These are phyloP conservation scores for Suhomyces choctaworum DNA, from an alignment of 1,139 yeast genomes.

Conservation along the genomic window DNA sequence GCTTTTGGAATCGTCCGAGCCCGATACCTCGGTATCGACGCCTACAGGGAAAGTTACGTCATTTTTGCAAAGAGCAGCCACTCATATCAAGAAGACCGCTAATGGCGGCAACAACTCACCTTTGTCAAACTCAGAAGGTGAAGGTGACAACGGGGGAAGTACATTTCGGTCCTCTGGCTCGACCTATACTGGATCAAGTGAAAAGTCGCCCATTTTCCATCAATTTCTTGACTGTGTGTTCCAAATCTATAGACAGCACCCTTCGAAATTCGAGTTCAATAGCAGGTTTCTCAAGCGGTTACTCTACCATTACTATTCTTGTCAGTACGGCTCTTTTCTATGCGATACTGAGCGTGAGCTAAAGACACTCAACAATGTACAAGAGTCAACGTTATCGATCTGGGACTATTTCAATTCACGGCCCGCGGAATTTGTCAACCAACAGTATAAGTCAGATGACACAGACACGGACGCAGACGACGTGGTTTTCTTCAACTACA, in stretches of 20 bases:
- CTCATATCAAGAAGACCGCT: conserved; percentile 44
- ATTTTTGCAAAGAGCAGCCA: conserved; percentile 45
- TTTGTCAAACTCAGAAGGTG: conserved; percentile 11
- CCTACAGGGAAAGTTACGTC: conserved; percentile 22
- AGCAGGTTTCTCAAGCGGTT: conserved; percentile 83
- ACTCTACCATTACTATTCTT: conserved; percentile 84
- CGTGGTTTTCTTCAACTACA: conserved; percentile 66
- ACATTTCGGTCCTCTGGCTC: conserved; percentile 19
- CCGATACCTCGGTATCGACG: background rate
- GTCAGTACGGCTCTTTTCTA: conserved; percentile 92
- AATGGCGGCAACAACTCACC: conserved; percentile 21
- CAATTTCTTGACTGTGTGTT: conserved; percentile 90
- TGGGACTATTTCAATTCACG: conserved; percentile 94
- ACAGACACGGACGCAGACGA: conserved; percentile 44
- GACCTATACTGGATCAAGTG: conserved; percentile 41
- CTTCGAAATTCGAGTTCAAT: conserved; percentile 77
- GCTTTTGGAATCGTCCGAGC: conserved; percentile 3
- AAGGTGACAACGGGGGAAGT: conserved; percentile 12
- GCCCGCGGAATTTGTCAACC: conserved; percentile 66
- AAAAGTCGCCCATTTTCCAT: conserved; percentile 85
- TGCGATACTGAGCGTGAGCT: conserved; percentile 71
- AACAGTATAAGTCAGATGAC: conserved; percentile 39
- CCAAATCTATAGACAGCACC: conserved; percentile 73
- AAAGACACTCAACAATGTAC: conserved; percentile 33
- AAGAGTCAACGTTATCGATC: conserved; percentile 65